phyloP scores from a whole-genome alignment of 83 land plant species.

The Picea abies region DNA sequence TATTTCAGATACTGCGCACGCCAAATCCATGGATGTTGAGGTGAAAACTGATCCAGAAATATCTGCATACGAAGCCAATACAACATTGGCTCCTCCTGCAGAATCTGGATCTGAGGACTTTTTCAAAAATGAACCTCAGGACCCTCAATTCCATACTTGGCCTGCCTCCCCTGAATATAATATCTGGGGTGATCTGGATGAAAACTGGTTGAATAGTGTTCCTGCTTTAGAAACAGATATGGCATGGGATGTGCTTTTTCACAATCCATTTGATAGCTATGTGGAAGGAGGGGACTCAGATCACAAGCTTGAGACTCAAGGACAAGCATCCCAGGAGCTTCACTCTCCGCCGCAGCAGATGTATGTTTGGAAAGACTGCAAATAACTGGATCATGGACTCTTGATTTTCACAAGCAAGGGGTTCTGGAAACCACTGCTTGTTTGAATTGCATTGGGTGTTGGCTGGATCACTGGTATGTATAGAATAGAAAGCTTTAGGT shows the following conservation, averaged over 20 bases:
- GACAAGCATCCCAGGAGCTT: neutral
- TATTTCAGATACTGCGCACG: conserved; percentile 8
- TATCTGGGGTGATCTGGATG: conserved; percentile 18
- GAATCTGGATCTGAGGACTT: conserved; percentile 11
- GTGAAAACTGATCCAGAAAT: conserved; percentile 4
- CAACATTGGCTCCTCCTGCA: neutral
- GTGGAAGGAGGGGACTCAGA: neutral
- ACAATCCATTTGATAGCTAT: neutral
- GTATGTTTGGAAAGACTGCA: conserved; percentile 15
- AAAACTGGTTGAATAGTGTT: conserved; percentile 12
- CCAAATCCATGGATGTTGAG: neutral
- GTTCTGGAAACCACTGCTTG: conserved; percentile 9
- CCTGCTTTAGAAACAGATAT: conserved; percentile 13
- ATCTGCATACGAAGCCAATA: conserved; percentile 10
- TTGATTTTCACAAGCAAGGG: conserved; percentile 1
- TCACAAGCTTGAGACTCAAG: conserved; percentile 3
- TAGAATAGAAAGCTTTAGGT: neutral
- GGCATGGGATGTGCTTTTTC: conserved; percentile 17
- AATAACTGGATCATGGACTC: neutral
- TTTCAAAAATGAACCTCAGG: conserved; percentile 12
- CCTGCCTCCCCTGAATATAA: conserved; percentile 13
- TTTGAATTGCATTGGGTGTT: neutral
- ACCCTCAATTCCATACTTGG: conserved; percentile 17
- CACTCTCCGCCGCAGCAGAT: conserved; percentile 12
- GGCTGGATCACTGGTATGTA: conserved; percentile 1